Evolutionary conservation across 805 yeast genomes (phyloP).

Genomic region (Metschnikowia dekortorum): DNA sequence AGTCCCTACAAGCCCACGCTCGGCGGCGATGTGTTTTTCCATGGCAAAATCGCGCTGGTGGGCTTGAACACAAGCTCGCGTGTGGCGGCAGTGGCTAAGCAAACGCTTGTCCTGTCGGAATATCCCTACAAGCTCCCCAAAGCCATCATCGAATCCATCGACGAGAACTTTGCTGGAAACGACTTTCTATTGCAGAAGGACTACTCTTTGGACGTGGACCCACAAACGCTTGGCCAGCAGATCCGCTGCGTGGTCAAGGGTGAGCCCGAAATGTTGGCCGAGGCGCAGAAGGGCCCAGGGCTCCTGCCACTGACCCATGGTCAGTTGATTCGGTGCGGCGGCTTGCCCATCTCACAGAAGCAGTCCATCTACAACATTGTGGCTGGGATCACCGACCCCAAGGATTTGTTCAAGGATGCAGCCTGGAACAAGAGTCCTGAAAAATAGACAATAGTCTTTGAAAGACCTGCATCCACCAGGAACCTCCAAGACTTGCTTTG

Average conservation of each 20-base stretch:
- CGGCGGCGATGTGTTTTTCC: conserved; percentile 28
- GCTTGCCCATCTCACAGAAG: conserved; percentile 24
- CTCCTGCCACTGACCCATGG: conserved; percentile 11
- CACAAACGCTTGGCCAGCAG: conserved; percentile 20
- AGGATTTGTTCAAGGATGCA: conserved; percentile 24
- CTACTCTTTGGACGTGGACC: conserved; percentile 22
- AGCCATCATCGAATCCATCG: conserved; percentile 24
- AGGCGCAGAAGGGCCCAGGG: not conserved
- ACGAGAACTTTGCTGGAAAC: conserved; percentile 20
- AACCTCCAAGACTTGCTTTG: too few species aligned
- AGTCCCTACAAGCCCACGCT: conserved; percentile 19
- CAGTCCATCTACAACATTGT: conserved; percentile 28
- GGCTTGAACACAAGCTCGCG: conserved; percentile 25
- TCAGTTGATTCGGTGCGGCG: conserved; percentile 27
- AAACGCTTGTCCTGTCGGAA: conserved; percentile 32
- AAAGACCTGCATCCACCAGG: not conserved
- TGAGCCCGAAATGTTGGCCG: conserved; percentile 16
- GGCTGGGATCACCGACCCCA: conserved; percentile 24
- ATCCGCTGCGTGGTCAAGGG: conserved; percentile 33
- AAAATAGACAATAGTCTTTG: not conserved
- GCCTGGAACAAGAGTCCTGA: conserved; percentile 20
- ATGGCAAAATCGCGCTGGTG: conserved; percentile 30
- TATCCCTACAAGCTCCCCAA: conserved; percentile 40
- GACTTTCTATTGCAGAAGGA: conserved; percentile 30
- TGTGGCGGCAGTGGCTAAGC: conserved; percentile 39